Evolutionary conservation across 495 filamentous ascomycete species (phyloP).

Genomic region (Xylaria intraflava): DNA sequence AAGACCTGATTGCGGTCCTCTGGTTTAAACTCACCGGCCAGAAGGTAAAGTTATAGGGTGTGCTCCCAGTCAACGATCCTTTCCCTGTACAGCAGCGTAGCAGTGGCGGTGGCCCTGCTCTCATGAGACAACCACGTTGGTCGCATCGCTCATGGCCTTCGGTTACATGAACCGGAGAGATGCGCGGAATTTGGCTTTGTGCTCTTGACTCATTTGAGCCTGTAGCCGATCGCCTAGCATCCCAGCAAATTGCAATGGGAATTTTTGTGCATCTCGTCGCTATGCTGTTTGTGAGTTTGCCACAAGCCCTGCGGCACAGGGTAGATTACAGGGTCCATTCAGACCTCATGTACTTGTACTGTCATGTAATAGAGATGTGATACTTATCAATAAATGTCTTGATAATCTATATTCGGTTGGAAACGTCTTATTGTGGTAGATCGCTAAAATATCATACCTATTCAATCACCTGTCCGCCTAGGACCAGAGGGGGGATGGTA

Average conservation of each 20-base stretch:
- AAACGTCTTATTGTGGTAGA: too few relatives aligned
- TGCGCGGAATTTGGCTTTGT: background rate
- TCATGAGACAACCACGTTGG: background rate
- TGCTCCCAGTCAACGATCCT: background rate
- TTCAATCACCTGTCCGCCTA: too few relatives aligned
- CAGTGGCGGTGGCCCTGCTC: background rate
- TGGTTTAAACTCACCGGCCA: constrained; percentile 51
- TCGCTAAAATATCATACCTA: too few relatives aligned
- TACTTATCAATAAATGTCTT: background rate
- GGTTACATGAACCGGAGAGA: background rate
- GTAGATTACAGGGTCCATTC: background rate
- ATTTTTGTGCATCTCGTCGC: background rate
- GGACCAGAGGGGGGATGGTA: too few relatives aligned
- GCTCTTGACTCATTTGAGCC: background rate
- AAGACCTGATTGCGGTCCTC: constrained; percentile 46
- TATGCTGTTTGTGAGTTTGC: background rate
- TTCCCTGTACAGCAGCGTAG: background rate
- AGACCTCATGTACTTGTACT: background rate
- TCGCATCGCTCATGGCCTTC: background rate
- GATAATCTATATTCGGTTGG: too few relatives aligned
- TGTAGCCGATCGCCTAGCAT: background rate
- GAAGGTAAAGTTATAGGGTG: constrained; percentile 43
- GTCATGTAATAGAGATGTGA: background rate
- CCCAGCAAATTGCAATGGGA: background rate
- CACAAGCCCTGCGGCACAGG: background rate